A percentile compares a stretch with the other conserved stretches of the same genome.
Conservation (phyloP, 2,329 filamentous ascomycete genomes). For the Mycosphaerella sp. region DNA sequence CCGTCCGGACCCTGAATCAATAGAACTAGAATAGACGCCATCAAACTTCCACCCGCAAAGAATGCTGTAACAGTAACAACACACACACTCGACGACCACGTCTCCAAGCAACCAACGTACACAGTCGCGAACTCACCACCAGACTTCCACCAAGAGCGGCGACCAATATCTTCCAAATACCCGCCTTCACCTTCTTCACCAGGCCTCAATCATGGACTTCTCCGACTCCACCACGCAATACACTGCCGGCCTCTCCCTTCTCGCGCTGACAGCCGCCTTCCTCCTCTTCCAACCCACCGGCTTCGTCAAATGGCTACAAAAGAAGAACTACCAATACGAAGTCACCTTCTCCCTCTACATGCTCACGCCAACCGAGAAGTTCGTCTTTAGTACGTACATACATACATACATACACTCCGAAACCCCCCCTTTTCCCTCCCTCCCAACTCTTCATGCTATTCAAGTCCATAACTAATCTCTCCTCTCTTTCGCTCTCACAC, state of each 20-base stretch:
- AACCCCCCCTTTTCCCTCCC: background rate
- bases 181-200: too few species aligned
- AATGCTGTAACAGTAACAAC: too few species aligned
- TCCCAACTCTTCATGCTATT: background rate
- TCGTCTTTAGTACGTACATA: conserved; percentile 93
- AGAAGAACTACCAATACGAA: conserved; percentile 98
- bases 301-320: conserved; percentile 76
- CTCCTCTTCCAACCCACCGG: conserved; percentile 46
- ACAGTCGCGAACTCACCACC: too few species aligned
- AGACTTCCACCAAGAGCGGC: too few species aligned
- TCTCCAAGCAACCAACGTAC: too few species aligned
- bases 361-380: conserved; percentile 92
- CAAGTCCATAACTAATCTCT: too few species aligned
- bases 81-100: too few species aligned
- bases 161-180: too few species aligned
- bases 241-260: conserved; percentile 63
- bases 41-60: too few species aligned
- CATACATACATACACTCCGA: too few species aligned
- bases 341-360: conserved; percentile 97
- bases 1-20: too few species aligned
- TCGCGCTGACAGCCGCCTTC: conserved; percentile 28
- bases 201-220: conserved; percentile 13
- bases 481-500: background rate
- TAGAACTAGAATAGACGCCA: too few species aligned
- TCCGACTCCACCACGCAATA: conserved; percentile 20